A percentile compares a stretch with the other conserved stretches of the same genome.
These are phyloP conservation scores for Onygenales sp. DNA, from an alignment of 2,329 filamentous ascomycete genomes.

Conservation along the genomic window DNA sequence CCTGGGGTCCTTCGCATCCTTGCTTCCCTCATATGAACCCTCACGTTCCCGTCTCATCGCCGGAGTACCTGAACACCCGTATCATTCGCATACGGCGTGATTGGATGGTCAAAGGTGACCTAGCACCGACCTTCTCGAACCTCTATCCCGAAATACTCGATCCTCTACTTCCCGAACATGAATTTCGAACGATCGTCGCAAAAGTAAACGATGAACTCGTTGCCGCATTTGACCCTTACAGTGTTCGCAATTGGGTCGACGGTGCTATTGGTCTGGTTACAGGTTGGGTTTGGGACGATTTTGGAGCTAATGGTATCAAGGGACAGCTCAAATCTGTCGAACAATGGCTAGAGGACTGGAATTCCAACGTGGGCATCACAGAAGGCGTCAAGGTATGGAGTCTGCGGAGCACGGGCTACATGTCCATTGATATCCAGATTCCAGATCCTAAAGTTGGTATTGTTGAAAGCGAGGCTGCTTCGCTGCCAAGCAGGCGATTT, in stretches of 20 bases:
- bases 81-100: conserved; percentile 88
- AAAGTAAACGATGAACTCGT: conserved; percentile 70
- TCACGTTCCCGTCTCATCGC: conserved; percentile 70
- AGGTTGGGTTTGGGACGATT: conserved; percentile 90
- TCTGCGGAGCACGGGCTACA: conserved; percentile 74
- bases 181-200: conserved; percentile 74
- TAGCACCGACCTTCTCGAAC: conserved; percentile 89
- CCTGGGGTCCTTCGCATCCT: conserved; percentile 90
- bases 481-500: conserved; percentile 25
- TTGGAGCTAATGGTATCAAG: conserved; percentile 71
- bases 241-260: conserved; percentile 68
- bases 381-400: conserved; percentile 65
- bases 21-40: conserved; percentile 92
- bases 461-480: conserved; percentile 28
- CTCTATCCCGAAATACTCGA: conserved; percentile 94
- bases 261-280: conserved; percentile 69
- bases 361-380: conserved; percentile 51
- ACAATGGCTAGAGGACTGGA: conserved; percentile 79
- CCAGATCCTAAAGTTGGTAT: conserved; percentile 41
- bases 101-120: conserved; percentile 81
- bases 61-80: conserved; percentile 66
- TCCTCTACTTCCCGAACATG: conserved; percentile 71
- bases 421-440: conserved; percentile 51
- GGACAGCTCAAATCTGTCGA: conserved; percentile 61
- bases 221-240: conserved; percentile 71